Percentiles rank a stretch among this genome's conserved stretches.
phyloP scores from a whole-genome alignment of 2,329 filamentous ascomycete genomes.

The Massarina eburnea region DNA sequence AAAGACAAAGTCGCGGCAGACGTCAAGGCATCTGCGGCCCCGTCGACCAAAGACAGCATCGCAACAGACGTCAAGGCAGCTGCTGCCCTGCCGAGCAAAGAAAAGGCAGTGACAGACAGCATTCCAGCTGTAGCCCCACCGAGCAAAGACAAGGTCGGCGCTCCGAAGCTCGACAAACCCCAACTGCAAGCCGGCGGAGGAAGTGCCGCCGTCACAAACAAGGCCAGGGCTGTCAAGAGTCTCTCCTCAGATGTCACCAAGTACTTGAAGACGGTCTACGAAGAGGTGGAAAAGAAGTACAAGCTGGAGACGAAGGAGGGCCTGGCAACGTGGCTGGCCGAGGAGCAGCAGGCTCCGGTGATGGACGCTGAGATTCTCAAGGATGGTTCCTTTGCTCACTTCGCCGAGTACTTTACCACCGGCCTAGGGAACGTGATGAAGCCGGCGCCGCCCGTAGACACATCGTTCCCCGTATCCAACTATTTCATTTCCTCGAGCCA shows the following conservation, averaged over 20 bases:
- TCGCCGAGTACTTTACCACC: constrained; percentile 50
- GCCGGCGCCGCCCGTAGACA: constrained; percentile 53
- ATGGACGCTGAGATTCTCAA: constrained; percentile 27
- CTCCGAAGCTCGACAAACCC: constrained; percentile 33
- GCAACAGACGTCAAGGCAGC: too few relatives aligned
- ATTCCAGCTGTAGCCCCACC: constrained; percentile 16
- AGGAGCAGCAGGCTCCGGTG: constrained; percentile 30
- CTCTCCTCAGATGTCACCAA: constrained; percentile 29
- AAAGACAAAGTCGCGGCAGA: background rate
- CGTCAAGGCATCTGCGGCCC: too few relatives aligned
- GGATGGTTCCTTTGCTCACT: constrained; percentile 34
- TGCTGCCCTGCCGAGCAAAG: too few relatives aligned
- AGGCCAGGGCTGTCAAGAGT: constrained; percentile 33
- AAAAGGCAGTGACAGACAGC: too few relatives aligned
- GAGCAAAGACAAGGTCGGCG: constrained; percentile 34
- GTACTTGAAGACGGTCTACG: constrained; percentile 32
- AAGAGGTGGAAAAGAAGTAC: constrained; percentile 33
- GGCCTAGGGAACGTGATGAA: constrained; percentile 49
- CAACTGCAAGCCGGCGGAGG: constrained; percentile 44
- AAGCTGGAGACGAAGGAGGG: constrained; percentile 35
- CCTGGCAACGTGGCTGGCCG: constrained; percentile 30
- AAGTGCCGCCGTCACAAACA: constrained; percentile 28
- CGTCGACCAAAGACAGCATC: too few relatives aligned
- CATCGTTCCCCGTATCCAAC: constrained; percentile 72
- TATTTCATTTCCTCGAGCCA: constrained; percentile 96